These are phyloP conservation scores for Leccinum longicurvipes DNA, from an alignment of 768 basidiomycete species.

Conservation along the genomic window DNA sequence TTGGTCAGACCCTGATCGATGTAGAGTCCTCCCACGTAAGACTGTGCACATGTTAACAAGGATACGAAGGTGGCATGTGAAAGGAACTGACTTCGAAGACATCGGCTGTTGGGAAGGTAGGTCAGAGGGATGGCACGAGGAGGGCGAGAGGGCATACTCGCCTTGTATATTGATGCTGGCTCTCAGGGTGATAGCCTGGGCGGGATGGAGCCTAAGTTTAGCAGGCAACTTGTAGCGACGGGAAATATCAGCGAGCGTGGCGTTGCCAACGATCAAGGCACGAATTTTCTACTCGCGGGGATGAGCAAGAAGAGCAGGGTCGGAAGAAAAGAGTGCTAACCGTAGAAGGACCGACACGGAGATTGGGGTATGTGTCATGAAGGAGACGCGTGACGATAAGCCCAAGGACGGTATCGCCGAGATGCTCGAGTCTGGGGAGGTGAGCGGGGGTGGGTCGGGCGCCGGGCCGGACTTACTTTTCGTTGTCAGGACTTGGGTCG, in stretches of 20 bases:
- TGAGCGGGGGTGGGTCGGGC: not conserved
- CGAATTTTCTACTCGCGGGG: constrained; percentile 64
- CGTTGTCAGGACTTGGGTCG: constrained; percentile 79
- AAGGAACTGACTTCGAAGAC: constrained; percentile 62
- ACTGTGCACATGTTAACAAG: constrained; percentile 37
- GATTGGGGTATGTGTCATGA: constrained; percentile 58
- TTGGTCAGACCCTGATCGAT: constrained; percentile 60
- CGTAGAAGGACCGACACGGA: constrained; percentile 77
- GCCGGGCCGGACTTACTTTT: constrained; percentile 50
- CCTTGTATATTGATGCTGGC: constrained; percentile 75
- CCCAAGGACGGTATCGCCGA: constrained; percentile 73
- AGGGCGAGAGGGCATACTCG: constrained; percentile 25
- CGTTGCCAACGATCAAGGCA: constrained; percentile 70
- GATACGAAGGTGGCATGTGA: not conserved
- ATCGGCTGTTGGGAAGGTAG: constrained; percentile 49
- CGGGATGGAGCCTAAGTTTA: constrained; percentile 59
- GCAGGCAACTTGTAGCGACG: constrained; percentile 62
- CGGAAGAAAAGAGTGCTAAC: constrained; percentile 20
- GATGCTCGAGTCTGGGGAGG: constrained; percentile 59
- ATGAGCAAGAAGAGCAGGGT: too few species aligned
- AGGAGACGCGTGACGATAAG: constrained; percentile 65
- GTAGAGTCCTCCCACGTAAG: constrained; percentile 78
- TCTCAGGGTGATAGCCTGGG: constrained; percentile 68
- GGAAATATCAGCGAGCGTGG: constrained; percentile 69
- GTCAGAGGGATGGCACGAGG: not conserved